phyloP scores from a whole-genome alignment of 805 yeast genomes.

The Candida ipomoeae region DNA sequence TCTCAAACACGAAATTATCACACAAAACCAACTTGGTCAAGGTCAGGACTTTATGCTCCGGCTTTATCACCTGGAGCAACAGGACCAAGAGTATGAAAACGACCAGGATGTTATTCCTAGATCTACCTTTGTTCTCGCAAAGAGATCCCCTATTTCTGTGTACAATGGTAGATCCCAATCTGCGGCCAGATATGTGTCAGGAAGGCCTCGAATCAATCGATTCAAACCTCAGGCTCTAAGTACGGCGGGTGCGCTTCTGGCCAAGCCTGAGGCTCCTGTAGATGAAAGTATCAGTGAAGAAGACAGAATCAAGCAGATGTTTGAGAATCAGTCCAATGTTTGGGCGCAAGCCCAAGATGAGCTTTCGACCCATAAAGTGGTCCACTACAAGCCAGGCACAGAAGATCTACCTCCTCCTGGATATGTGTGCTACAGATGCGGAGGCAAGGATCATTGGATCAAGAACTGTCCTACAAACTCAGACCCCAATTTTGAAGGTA shows the following conservation, averaged over 20 bases:
- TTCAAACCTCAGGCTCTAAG: constrained; percentile 34
- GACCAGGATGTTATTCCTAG: constrained; percentile 91
- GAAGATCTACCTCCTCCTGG: constrained; percentile 93
- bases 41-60: constrained; percentile 81
- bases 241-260: constrained; percentile 17
- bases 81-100: constrained; percentile 70
- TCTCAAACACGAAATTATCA: constrained; percentile 82
- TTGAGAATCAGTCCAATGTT: constrained; percentile 86
- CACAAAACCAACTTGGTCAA: constrained; percentile 73
- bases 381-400: constrained; percentile 49
- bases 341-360: constrained; percentile 94
- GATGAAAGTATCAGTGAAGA: constrained; percentile 64
- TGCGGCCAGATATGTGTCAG: constrained; percentile 67
- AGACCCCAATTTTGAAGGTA: constrained; percentile 93
- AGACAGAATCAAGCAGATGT: constrained; percentile 85
- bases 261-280: constrained; percentile 19
- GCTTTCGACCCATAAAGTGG: constrained; percentile 80
- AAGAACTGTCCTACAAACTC: constrained; percentile 91
- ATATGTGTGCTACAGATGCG: constrained; percentile 94
- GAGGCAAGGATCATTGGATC: constrained; percentile 90
- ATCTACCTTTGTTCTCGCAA: constrained; percentile 76
- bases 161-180: constrained; percentile 29
- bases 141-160: constrained; percentile 57
- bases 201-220: constrained; percentile 53
- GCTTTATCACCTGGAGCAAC: constrained; percentile 54